Percentiles rank a stretch among this genome's conserved stretches.
Conservation (phyloP, 306 rosid genomes). For the Cucurbita pepo region DNA sequence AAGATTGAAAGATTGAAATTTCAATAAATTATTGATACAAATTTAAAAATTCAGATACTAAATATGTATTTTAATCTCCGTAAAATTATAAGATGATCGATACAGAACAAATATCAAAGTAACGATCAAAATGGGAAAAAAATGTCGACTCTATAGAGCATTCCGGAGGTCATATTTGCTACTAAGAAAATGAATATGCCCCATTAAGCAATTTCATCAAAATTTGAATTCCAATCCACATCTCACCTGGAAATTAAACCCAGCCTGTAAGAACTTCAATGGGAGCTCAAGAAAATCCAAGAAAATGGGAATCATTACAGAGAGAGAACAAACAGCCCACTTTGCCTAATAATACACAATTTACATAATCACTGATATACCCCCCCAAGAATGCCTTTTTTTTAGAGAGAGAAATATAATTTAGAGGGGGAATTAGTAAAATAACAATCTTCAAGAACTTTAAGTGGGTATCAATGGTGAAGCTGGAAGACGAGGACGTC, state of each 20-base stretch:
- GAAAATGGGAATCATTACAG: background rate
- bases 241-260: background rate
- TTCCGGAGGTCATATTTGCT: background rate
- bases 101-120: background rate
- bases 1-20: no score
- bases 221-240: background rate
- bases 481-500: constrained; percentile 60
- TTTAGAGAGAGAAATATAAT: background rate
- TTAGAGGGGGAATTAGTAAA: background rate
- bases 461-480: constrained; percentile 51
- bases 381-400: background rate
- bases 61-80: no score
- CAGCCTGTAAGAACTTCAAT: background rate
- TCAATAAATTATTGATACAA: no score
- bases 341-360: background rate
- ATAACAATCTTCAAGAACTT: background rate
- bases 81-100: background rate
- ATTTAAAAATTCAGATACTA: no score
- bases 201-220: background rate
- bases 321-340: background rate
- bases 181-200: background rate
- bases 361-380: background rate
- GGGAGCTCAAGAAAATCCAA: background rate
- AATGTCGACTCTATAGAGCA: background rate
- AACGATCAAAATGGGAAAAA: background rate